These are phyloP conservation scores for Entomortierella beljakovae DNA, from an alignment of 192 early-diverging fungal species.

Conservation along the genomic window DNA sequence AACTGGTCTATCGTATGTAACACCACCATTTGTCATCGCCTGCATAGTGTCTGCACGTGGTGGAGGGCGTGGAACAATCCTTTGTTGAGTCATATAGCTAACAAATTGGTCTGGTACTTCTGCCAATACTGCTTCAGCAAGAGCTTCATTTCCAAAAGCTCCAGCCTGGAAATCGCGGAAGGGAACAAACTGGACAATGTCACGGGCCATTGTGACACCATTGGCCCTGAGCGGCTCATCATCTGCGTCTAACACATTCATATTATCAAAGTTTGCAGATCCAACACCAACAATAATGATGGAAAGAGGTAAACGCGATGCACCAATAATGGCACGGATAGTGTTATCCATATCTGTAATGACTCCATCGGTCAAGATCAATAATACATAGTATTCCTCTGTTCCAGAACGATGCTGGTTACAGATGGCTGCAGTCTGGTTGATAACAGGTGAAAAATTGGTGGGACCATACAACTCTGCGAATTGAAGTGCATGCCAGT, in stretches of 20 bases:
- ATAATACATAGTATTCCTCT: conserved; percentile 46
- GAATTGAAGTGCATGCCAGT: conserved; percentile 55
- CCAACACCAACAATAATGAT: conserved; percentile 73
- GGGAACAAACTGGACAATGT: conserved; percentile 73
- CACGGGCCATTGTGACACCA: conserved; percentile 57
- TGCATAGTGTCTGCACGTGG: conserved; percentile 44
- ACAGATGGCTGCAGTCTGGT: conserved; percentile 42
- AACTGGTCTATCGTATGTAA: conserved; percentile 11
- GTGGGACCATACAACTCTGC: conserved; percentile 67
- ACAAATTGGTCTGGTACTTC: conserved; percentile 74
- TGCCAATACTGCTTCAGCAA: conserved; percentile 64
- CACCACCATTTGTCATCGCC: conserved; percentile 45
- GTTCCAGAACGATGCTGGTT: conserved; percentile 52
- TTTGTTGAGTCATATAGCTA: conserved; percentile 58
- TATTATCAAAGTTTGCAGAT: conserved; percentile 65
- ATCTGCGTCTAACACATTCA: conserved; percentile 68
- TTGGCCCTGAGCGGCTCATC: conserved; percentile 50
- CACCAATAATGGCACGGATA: conserved; percentile 63
- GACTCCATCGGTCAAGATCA: conserved; percentile 49
- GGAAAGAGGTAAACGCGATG: conserved; percentile 59
- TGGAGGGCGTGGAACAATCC: conserved; percentile 40
- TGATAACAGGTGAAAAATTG: conserved; percentile 67
- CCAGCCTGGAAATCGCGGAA: conserved; percentile 55
- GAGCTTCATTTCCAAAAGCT: conserved; percentile 37
- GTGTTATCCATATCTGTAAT: conserved; percentile 64